These are phyloP conservation scores for Vigna radiata DNA, from an alignment of 306 rosid species.

Conservation along the genomic window DNA sequence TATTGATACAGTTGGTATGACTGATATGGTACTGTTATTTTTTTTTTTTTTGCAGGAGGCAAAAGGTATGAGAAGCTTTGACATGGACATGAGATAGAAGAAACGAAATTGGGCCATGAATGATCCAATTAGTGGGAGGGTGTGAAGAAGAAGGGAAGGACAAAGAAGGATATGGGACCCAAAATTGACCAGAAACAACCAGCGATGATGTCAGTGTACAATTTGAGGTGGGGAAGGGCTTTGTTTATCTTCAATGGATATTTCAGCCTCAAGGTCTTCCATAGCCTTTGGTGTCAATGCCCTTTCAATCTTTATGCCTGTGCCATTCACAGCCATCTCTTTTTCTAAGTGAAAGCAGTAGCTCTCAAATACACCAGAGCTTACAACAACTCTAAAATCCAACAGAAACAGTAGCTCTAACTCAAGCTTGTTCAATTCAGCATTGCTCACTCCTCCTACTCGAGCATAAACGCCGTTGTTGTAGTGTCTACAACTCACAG, in stretches of 20 bases:
- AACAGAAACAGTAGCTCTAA: conserved; percentile 81
- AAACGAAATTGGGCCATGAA: conserved; percentile 30
- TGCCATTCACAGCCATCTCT: conserved; percentile 65
- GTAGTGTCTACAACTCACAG: conserved; percentile 64
- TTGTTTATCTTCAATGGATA: conserved; percentile 57
- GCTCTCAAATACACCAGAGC: conserved; percentile 72
- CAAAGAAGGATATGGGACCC: not conserved
- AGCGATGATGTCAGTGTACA: conserved; percentile 33
- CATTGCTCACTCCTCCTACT: conserved; percentile 85
- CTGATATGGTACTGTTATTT: not conserved
- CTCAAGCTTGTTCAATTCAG: conserved; percentile 82
- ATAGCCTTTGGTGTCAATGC: conserved; percentile 48
- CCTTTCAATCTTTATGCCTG: conserved; percentile 60
- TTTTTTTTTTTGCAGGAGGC: not conserved
- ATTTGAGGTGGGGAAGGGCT: conserved; percentile 61
- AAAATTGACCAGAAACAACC: not conserved
- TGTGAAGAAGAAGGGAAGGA: conserved; percentile 8
- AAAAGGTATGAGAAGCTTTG: conserved; percentile 29
- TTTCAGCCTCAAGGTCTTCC: conserved; percentile 58
- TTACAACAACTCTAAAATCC: conserved; percentile 81
- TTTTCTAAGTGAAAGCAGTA: conserved; percentile 84
- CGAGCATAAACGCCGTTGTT: conserved; percentile 83
- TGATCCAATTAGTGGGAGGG: conserved; percentile 27
- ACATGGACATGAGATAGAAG: conserved; percentile 7
- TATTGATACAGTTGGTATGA: not conserved